These are phyloP conservation scores for Torrubiellomyces zombiae DNA, from an alignment of 2,329 filamentous ascomycete genomes.

Conservation along the genomic window DNA sequence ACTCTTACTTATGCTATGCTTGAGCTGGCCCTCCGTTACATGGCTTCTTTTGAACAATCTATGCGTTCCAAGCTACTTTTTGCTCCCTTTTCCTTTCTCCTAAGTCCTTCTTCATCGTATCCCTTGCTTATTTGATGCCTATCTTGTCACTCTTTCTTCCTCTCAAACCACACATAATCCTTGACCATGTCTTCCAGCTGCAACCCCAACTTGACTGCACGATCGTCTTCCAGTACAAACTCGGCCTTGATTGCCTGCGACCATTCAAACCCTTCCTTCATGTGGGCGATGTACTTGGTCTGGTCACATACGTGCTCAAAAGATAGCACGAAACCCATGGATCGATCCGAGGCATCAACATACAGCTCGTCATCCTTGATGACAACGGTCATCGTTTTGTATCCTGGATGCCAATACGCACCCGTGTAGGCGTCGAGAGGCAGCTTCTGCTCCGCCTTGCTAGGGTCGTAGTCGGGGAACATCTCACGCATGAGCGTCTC, in stretches of 20 bases:
- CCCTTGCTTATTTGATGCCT: too few relatives aligned
- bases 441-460: too few relatives aligned
- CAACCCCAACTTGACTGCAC: constrained; percentile 6
- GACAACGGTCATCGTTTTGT: constrained; percentile 8
- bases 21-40: too few relatives aligned
- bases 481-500: too few relatives aligned
- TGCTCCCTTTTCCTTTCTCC: too few relatives aligned
- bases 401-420: constrained; percentile 11
- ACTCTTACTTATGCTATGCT: too few relatives aligned
- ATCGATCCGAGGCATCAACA: constrained; percentile 13
- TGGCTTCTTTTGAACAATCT: too few relatives aligned
- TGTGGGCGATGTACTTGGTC: constrained; percentile 6
- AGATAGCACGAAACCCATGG: constrained; percentile 10
- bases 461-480: too few relatives aligned
- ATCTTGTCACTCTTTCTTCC: not conserved
- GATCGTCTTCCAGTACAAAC: constrained; percentile 7
- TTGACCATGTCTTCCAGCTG: constrained; percentile 6
- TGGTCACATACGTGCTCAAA: constrained; percentile 8
- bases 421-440: constrained; percentile 7
- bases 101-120: too few relatives aligned
- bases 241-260: constrained; percentile 5
- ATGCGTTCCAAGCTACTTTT: too few relatives aligned
- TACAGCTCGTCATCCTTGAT: constrained; percentile 6
- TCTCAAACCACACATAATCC: constrained; percentile 9
- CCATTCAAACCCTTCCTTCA: constrained; percentile 5